These are phyloP conservation scores for Yamadazyma jaroonii DNA, from an alignment of 1,139 yeast genomes.

Conservation along the genomic window DNA sequence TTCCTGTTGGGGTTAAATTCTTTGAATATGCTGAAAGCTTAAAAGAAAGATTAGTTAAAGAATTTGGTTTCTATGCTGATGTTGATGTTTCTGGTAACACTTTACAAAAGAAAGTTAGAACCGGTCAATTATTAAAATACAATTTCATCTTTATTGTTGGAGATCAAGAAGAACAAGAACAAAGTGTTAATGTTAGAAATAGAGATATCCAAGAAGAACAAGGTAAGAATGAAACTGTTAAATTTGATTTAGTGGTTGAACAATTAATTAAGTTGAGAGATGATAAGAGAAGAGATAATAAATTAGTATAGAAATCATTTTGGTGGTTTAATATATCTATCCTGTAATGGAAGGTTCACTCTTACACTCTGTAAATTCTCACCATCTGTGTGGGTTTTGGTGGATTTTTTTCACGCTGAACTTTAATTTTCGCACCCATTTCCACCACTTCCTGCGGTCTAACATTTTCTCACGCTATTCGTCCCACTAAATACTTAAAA, in stretches of 20 bases:
- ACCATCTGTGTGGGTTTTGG: too few relatives aligned
- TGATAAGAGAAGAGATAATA: conserved; percentile 69
- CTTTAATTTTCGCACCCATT: too few relatives aligned
- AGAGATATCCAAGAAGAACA: conserved; percentile 83
- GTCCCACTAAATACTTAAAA: too few relatives aligned
- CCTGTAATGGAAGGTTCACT: too few relatives aligned
- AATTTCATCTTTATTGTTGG: conserved; percentile 96
- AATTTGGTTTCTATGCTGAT: conserved; percentile 80
- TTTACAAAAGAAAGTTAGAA: conserved; percentile 93
- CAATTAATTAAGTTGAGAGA: conserved; percentile 64
- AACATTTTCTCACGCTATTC: too few relatives aligned
- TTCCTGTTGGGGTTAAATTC: conserved; percentile 94
- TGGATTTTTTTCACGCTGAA: too few relatives aligned
- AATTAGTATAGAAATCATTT: conserved; percentile 39
- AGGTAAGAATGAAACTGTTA: conserved; percentile 82
- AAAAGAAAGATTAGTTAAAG: conserved; percentile 59
- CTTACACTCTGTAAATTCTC: too few relatives aligned
- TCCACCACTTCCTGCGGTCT: too few relatives aligned
- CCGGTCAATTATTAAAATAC: conserved; percentile 88
- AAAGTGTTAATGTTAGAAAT: conserved; percentile 86
- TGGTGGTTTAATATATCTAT: too few relatives aligned
- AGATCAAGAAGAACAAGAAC: conserved; percentile 78
- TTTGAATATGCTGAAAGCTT: conserved; percentile 83
- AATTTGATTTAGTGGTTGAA: conserved; percentile 64
- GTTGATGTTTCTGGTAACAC: conserved; percentile 93